phyloP scores from a whole-genome alignment of 192 early-diverging fungal genomes.

The Umbelopsis sp. region DNA sequence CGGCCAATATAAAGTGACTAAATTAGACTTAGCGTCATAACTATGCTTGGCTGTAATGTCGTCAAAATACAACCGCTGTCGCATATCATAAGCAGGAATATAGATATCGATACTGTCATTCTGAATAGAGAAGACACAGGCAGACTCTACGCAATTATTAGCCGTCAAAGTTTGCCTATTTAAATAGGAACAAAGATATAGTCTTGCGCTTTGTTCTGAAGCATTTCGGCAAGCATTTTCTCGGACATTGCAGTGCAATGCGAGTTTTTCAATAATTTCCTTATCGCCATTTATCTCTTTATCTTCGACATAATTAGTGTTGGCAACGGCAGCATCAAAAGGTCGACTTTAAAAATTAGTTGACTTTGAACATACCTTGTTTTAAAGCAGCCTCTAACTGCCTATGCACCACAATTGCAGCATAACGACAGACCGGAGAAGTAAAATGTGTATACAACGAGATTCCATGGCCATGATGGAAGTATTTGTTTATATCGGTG shows the following conservation, averaged over 20 bases:
- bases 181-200: constrained; percentile 70
- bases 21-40: neutral
- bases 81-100: constrained; percentile 10
- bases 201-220: constrained; percentile 64
- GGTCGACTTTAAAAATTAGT: neutral
- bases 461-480: constrained; percentile 27
- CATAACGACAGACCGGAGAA: constrained; percentile 94
- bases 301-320: constrained; percentile 28
- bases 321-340: neutral
- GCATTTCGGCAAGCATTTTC: constrained; percentile 72
- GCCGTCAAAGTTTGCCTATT: constrained; percentile 27
- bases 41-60: neutral
- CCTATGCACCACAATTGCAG: constrained; percentile 95
- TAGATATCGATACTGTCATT: constrained; percentile 9
- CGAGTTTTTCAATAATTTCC: constrained; percentile 57
- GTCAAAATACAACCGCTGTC: neutral
- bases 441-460: constrained; percentile 98
- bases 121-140: neutral
- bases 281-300: constrained; percentile 53
- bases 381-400: constrained; percentile 71
- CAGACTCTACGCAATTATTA: neutral
- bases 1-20: neutral
- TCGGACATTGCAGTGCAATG: constrained; percentile 79
- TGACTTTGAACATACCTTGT: constrained; percentile 35
- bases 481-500: constrained; percentile 24